Percentiles rank a stretch among this genome's conserved stretches.
Evolutionary conservation across 78 protist species (phyloP).

Genomic region (Dictyostelium capitatum): DNA sequence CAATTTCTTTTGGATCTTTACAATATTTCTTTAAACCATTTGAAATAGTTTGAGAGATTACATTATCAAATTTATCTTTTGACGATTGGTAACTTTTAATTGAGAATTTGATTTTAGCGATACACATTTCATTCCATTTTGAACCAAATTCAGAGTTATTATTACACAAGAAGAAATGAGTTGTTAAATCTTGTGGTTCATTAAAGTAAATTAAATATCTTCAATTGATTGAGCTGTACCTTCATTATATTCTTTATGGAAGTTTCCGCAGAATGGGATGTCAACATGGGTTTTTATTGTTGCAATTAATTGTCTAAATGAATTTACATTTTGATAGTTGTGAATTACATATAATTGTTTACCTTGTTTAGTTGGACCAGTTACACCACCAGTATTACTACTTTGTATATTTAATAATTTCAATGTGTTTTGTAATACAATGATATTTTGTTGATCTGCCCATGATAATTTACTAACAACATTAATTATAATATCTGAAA

Average conservation of each 20-base stretch:
- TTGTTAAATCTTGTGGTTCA: not conserved
- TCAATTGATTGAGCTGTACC: not conserved
- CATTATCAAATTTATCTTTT: not conserved
- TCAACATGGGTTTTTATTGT: not conserved
- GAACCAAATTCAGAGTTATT: not conserved
- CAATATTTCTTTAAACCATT: not conserved
- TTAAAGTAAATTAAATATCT: not conserved
- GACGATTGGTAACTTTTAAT: not conserved
- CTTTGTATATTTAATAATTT: not conserved
- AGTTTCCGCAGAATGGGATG: not conserved
- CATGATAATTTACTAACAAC: not conserved
- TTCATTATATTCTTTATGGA: not conserved
- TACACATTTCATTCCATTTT: not conserved
- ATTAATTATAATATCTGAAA: not conserved
- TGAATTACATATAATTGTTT: not conserved
- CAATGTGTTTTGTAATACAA: not conserved
- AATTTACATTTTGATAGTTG: not conserved
- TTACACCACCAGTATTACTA: not conserved
- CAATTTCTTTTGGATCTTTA: not conserved
- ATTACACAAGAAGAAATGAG: not conserved
- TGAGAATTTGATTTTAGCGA: not conserved
- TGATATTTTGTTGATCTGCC: not conserved
- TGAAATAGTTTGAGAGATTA: not conserved
- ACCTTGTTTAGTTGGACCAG: no score
- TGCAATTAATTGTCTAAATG: not conserved